phyloP scores from a whole-genome alignment of 768 basidiomycete genomes.

The Leccinum broughii region DNA sequence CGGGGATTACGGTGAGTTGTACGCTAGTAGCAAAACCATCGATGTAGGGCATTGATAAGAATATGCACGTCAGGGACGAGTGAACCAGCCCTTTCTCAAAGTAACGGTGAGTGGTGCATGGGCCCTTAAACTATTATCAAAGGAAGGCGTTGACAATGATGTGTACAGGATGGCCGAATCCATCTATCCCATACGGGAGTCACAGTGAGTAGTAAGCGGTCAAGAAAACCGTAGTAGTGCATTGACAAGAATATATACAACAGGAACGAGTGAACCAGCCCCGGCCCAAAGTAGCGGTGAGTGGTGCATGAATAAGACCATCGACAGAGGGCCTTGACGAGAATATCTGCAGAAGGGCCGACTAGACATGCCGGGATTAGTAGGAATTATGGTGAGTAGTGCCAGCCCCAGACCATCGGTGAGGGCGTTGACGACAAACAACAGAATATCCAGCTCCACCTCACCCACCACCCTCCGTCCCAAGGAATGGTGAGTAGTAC shows the following conservation, averaged over 20 bases:
- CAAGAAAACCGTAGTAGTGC: too few species aligned
- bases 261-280: too few species aligned
- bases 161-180: too few species aligned
- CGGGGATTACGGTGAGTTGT: too few species aligned
- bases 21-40: too few species aligned
- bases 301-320: neutral
- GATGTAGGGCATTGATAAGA: too few species aligned
- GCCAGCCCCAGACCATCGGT: neutral
- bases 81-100: neutral
- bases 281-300: too few species aligned
- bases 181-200: too few species aligned
- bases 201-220: too few species aligned
- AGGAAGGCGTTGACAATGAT: too few species aligned
- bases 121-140: too few species aligned
- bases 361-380: neutral
- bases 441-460: neutral
- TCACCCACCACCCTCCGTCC: neutral
- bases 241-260: too few species aligned
- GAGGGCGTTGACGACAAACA: neutral
- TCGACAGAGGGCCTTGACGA: neutral
- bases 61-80: neutral
- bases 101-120: neutral
- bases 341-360: neutral
- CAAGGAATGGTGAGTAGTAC: neutral
- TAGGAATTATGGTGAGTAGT: neutral